These are phyloP conservation scores for Penicillium canariense DNA, from an alignment of 495 filamentous ascomycete genomes.

Conservation along the genomic window DNA sequence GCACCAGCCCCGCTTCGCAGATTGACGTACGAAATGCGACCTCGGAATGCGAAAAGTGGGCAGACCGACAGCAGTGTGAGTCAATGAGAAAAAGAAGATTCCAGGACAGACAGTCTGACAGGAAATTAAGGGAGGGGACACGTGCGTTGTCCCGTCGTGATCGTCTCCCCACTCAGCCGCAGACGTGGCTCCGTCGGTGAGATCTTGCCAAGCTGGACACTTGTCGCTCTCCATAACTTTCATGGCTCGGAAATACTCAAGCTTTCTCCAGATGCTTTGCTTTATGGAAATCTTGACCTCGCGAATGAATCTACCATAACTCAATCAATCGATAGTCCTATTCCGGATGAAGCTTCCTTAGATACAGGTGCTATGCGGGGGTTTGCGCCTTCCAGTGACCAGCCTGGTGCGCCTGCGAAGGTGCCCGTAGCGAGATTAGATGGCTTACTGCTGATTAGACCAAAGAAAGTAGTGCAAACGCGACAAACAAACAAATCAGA, in stretches of 20 bases:
- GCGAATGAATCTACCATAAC: too few species aligned
- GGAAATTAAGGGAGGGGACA: conserved; percentile 1
- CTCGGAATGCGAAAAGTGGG: not conserved
- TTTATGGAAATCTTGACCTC: not conserved
- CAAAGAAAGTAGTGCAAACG: too few species aligned
- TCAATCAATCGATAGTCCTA: too few species aligned
- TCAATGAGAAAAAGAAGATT: not conserved
- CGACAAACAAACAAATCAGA: too few species aligned
- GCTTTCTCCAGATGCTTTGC: not conserved
- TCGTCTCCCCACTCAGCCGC: conserved; percentile 13
- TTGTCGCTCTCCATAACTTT: not conserved
- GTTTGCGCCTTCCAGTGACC: too few species aligned
- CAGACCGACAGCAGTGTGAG: not conserved
- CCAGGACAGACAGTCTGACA: not conserved
- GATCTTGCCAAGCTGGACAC: not conserved
- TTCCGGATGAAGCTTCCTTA: too few species aligned
- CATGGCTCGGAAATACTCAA: not conserved
- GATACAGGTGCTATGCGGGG: too few species aligned
- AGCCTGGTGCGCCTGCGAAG: too few species aligned
- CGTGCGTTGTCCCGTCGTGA: conserved; percentile 8
- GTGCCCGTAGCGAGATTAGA: too few species aligned
- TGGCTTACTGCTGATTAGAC: too few species aligned
- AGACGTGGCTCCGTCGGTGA: conserved; percentile 17
- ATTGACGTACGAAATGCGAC: not conserved
- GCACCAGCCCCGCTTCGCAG: not conserved